A percentile compares a stretch with the other conserved stretches of the same genome.
Evolutionary conservation across 73 alveolate genomes (phyloP).

Genomic region (Tetrahymena borealis): DNA sequence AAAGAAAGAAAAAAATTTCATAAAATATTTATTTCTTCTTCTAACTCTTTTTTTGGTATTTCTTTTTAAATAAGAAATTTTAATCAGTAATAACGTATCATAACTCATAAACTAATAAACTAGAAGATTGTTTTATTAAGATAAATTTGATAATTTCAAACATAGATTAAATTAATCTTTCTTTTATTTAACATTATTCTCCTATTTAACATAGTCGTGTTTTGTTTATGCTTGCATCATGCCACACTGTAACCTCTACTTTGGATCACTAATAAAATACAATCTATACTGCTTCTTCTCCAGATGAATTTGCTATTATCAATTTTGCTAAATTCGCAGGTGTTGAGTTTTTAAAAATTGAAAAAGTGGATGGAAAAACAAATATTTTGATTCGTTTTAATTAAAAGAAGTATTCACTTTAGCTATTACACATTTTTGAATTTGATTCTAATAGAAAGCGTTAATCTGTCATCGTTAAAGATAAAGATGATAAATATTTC

Average conservation of each 20-base stretch:
- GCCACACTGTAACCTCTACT: constrained; percentile 75
- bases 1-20: too few species aligned
- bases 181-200: too few species aligned
- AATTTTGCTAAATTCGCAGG: constrained; percentile 83
- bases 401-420: constrained; percentile 17
- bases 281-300: constrained; percentile 68
- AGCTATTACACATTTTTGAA: constrained; percentile 78
- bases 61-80: too few species aligned
- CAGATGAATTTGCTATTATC: constrained; percentile 96
- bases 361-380: constrained; percentile 66
- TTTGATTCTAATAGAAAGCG: constrained; percentile 89
- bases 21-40: too few species aligned
- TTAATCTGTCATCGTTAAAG: constrained; percentile 76
- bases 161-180: too few species aligned
- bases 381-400: constrained; percentile 37
- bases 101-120: too few species aligned
- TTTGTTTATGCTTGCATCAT: constrained; percentile 48
- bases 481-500: constrained; percentile 55
- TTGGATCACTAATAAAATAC: constrained; percentile 55
- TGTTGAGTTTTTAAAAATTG: constrained; percentile 64
- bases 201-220: background rate
- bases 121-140: too few species aligned
- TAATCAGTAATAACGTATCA: too few species aligned
- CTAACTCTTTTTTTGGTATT: too few species aligned
- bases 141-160: too few species aligned